These are phyloP conservation scores for Lasiodiplodia sp. DNA, from an alignment of 2,329 filamentous ascomycete species.

Conservation along the genomic window DNA sequence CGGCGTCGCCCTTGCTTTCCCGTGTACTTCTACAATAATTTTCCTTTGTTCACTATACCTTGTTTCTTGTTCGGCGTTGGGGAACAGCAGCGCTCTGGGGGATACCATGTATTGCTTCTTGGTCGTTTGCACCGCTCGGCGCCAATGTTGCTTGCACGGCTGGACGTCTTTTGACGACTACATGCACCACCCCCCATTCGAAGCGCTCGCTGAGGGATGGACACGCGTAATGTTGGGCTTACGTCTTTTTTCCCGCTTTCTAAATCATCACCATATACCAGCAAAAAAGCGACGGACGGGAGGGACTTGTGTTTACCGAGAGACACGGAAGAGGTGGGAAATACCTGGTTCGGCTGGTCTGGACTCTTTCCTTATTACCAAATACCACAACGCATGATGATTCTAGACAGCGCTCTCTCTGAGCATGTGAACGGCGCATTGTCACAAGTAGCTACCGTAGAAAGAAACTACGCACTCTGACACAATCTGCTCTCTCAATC, in stretches of 20 bases:
- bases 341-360: constrained; percentile 20
- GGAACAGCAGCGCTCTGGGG: constrained; percentile 23
- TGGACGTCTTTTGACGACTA: background rate
- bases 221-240: constrained; percentile 21
- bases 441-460: background rate
- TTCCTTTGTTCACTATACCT: constrained; percentile 21
- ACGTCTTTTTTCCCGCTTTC: background rate
- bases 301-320: constrained; percentile 14
- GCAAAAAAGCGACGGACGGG: constrained; percentile 26
- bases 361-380: constrained; percentile 12
- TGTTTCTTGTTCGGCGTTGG: constrained; percentile 14
- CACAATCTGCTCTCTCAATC: background rate
- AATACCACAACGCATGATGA: constrained; percentile 25
- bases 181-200: constrained; percentile 20
- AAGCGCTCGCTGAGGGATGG: constrained; percentile 27
- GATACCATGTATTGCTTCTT: constrained; percentile 25
- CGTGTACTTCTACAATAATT: constrained; percentile 15
- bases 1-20: background rate
- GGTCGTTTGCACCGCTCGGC: constrained; percentile 6
- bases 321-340: constrained; percentile 4
- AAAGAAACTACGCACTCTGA: background rate
- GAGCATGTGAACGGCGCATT: background rate
- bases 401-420: constrained; percentile 13
- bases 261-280: constrained; percentile 24
- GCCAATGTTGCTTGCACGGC: constrained; percentile 24